Base-by-base conservation (phyloP, 371 early-diverging fungal species). In the Rhizopus delemar region DNA sequence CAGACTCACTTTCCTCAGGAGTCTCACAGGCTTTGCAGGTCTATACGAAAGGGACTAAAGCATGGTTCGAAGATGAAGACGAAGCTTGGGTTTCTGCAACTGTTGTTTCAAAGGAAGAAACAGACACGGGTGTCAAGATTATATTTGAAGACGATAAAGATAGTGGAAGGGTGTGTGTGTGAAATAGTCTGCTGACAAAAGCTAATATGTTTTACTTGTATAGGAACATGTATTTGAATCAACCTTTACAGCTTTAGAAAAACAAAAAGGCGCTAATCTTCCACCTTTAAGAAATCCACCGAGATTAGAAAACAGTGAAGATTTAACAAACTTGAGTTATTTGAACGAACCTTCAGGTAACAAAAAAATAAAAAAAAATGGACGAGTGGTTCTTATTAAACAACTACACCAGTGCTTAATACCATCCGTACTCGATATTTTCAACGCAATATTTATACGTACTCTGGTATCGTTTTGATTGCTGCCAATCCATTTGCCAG, bases 381-480 rank as follows among this genome's bases (percentile, higher is more conserved):
- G 51, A 31, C 41, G 38, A 49, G 45, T 57, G 51, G 15, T 15
- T 22, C 28, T 15, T n/a, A 6, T 48, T 41, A 38, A 39, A 8
- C 46, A 15, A 15, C 31, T 41, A 0, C 31, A 4, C 4, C 60
- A 75, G 96, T 98, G 4, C 81, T 97, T 60, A 90, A 95, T 75
- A 95, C 93, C 65, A 90, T 97, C 63, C 79, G 81, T 41, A 84
- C 92, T 4, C 88, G 97, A 50, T 98, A 96, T 66, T 74, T 80
- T 11, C 92, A 93, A 68, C 89, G 90, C 64, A 90, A 89, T 73
- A 96, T 97, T 60, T 99, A 99, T 74, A 99, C 99, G n/a, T 98
- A 97, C 69, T 97, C 98, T 29, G 99, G 99, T 51, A 94, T 98
- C 57, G 98, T 99, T 51, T 79, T 99, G 66, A 93, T 99, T 53